Evolutionary conservation across 2,329 filamentous ascomycete genomes (phyloP).

Genomic region (Ceratocystis cacaofunesta): DNA sequence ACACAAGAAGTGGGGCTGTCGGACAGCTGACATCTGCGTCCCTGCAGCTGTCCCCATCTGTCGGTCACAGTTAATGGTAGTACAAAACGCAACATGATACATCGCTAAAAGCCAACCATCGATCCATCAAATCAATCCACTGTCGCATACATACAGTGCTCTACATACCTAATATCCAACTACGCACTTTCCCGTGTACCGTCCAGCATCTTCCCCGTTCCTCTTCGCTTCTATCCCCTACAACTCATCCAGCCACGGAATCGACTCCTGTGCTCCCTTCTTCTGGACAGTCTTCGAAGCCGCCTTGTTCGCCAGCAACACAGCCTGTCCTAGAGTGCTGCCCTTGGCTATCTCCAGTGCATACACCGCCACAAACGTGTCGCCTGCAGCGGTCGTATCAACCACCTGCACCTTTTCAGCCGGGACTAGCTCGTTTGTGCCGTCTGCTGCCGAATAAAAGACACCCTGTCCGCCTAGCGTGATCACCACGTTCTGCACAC

Average conservation of each 20-base stretch:
- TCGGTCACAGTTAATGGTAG: not conserved
- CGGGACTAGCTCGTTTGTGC: conserved; percentile 28
- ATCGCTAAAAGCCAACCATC: not conserved
- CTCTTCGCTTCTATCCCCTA: not conserved
- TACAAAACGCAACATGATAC: not conserved
- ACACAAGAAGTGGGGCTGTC: not conserved
- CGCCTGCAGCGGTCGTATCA: conserved; percentile 60
- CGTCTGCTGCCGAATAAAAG: conserved; percentile 32
- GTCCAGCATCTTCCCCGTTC: not conserved
- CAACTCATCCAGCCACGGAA: conserved; percentile 17
- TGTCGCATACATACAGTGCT: not conserved
- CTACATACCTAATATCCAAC: not conserved
- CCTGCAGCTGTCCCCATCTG: not conserved
- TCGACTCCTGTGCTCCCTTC: conserved; percentile 16
- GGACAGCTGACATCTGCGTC: not conserved
- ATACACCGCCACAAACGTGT: conserved; percentile 61
- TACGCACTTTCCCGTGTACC: not conserved
- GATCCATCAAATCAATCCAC: not conserved
- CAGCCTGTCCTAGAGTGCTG: conserved; percentile 8
- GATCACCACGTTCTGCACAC: conserved; percentile 49
- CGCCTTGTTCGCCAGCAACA: conserved; percentile 14
- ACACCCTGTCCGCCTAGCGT: conserved; percentile 51
- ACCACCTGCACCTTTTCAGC: conserved; percentile 43
- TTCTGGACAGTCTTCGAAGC: conserved; percentile 16
- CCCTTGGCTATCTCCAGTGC: conserved; percentile 24